Base-by-base conservation (phyloP, 2,329 filamentous ascomycete species). In the Trichophyton verrucosum region DNA sequence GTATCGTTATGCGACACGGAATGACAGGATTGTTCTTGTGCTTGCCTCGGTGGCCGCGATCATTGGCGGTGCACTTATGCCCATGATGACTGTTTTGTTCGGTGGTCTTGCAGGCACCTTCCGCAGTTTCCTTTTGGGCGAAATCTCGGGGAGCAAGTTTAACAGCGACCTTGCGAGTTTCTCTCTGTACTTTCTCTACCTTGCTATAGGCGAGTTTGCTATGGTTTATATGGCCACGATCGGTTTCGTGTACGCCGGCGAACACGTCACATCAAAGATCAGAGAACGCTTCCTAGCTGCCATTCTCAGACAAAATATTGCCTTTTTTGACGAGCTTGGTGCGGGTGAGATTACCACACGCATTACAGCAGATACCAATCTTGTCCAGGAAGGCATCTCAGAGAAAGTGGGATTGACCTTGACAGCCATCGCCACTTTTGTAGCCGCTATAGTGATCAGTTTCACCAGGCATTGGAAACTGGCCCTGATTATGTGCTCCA, bases 361-460 rank as follows among this genome's bases (percentile, higher is more conserved):
- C 64, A 92, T 95, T 66, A 95, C 89, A 0, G 84, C 88, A 5
- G 89, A 95, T 69, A 91, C 87, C 46, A 94, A 92, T 66, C 76
- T 90, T 58, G 84, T 95, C 56, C 90, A 94, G 72, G 88, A 91
- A 65, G 90, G 89, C 58, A 91, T 95, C 42, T 89, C 87, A 0
- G 86, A 91, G 71, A 92, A 92, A 75, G 80, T 91, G 53, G 82
- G 82, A 36, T 74, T 91, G 63, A 27, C 51, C 30, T 3, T 55
- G 6, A 55, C 24, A 2, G 51, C 51, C 5, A 22, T 27, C 5
- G 24, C 24, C 5, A 55, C 51, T 2, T 36, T 55, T 22, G 22
- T 27, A 2, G 22, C 51, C 6, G 30, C 51, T 7, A 11, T 55
- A 8, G 30, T 55, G 24, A 55, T 55, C 11, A 17, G 17, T 7